Percentiles rank a stretch among this genome's conserved stretches.
Evolutionary conservation across 2,329 filamentous ascomycete genomes (phyloP).

Genomic region (Hypoxylon sp.): DNA sequence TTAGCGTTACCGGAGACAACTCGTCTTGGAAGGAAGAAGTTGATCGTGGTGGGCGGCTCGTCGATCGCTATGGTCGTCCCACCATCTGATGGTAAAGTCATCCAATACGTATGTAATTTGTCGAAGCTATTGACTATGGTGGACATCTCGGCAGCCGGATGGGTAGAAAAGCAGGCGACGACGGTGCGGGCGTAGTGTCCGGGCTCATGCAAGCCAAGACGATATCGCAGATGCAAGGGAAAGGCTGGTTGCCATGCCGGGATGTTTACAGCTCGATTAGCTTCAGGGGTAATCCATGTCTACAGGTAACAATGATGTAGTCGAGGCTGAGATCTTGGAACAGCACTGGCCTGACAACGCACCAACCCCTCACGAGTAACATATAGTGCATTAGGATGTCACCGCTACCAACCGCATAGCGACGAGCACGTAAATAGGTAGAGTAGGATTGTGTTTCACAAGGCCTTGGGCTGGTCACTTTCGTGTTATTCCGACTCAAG

Average conservation of each 20-base stretch:
- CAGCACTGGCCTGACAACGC: conserved; percentile 40
- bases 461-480: conserved; percentile 15
- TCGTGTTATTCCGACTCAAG: conserved; percentile 31
- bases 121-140: conserved; percentile 32
- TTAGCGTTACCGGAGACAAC: conserved; percentile 33
- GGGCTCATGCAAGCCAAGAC: conserved; percentile 48
- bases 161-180: conserved; percentile 30
- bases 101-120: conserved; percentile 31
- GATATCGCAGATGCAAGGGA: conserved; percentile 46
- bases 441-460: conserved; percentile 27
- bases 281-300: conserved; percentile 41
- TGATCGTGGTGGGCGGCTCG: conserved; percentile 34
- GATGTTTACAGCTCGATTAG: conserved; percentile 36
- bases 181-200: conserved; percentile 35
- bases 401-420: conserved; percentile 37
- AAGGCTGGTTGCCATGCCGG: conserved; percentile 39
- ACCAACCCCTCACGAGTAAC: conserved; percentile 47
- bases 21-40: conserved; percentile 30
- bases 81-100: conserved; percentile 29
- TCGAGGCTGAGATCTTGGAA: conserved; percentile 45
- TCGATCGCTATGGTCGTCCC: conserved; percentile 33
- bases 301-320: conserved; percentile 44
- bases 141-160: conserved; percentile 37
- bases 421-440: conserved; percentile 21
- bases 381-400: conserved; percentile 29